Base-by-base conservation (phyloP, 371 early-diverging fungal species). In the Rhizoclosmatium hyalinum region DNA sequence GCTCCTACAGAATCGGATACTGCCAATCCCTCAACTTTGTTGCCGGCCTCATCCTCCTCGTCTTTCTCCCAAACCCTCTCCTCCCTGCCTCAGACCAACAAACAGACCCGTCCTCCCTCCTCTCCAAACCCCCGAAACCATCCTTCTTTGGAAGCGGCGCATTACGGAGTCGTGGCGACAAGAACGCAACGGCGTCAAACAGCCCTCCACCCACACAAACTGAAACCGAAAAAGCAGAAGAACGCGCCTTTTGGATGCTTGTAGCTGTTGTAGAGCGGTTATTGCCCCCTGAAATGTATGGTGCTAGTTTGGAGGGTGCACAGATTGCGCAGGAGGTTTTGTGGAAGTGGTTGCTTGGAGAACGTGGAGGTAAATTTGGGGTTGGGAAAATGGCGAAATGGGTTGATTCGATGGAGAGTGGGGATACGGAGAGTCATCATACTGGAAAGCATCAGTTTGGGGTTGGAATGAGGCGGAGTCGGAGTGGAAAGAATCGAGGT, bases 1-100 rank as follows among this genome's bases (percentile, higher is more conserved):
- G 76, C 58, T 68, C 77, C 3, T 74, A 62, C 61, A 79, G 89
- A 8, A 92, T 94, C 56, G 95, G 94, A 6, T 95, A 95, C 79
- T 93, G 94, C 76, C 94, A 95, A 79, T 90, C 92, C 2, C 87
- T 95, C 75, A 94, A 93, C 69, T 94, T 92, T 71, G 80, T 95
- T 46, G 94, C 86, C 19, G 95, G 92, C 2, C 83, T 93, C 71
- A 84, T 95, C 12, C 81, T 95, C 14, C 79, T 95, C 3, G 88
- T 93, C 63, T 84, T 91, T 79, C 83, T 89, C n/a, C 72, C 76
- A 46, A 76, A 72, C n/a, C 50, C 6, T 24, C 62, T 60, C 42
- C 32, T 39, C 43, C 10, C 60, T 10, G 43, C 54, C n/a, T 6
- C 5, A 6, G 47, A 19, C 56, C 12, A 72, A 10, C 5, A 45